phyloP scores from a whole-genome alignment of 73 alveolate species.

The Breviolum minutum region DNA sequence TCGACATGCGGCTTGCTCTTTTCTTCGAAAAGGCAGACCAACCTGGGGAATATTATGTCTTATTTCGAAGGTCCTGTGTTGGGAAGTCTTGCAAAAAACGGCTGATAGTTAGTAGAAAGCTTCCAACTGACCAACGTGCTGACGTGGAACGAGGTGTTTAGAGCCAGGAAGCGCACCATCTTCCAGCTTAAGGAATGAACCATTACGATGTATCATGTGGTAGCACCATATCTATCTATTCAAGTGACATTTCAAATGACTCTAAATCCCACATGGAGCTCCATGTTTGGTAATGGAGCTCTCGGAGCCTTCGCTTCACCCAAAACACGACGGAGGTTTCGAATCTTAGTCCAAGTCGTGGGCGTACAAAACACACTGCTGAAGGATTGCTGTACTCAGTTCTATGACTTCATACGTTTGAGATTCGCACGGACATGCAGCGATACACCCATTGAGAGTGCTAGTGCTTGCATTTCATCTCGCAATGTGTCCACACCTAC shows the following conservation, averaged over 20 bases:
- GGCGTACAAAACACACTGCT: not conserved
- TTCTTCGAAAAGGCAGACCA: slow-evolving; percentile 33
- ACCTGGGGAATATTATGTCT: not conserved
- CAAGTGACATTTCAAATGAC: not conserved
- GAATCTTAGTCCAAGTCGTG: not conserved
- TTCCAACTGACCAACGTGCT: not conserved
- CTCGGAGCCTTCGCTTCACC: not conserved
- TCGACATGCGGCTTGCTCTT: not conserved
- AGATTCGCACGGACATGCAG: not conserved
- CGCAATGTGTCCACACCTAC: slow-evolving; percentile 67
- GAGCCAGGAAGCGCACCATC: not conserved
- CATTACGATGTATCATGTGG: too few species aligned
- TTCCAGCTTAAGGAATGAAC: not conserved
- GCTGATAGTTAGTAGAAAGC: not conserved
- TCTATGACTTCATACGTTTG: not conserved
- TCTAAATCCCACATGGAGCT: slow-evolving; percentile 11
- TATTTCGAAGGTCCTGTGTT: not conserved
- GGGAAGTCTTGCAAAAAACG: not conserved
- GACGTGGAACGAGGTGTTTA: slow-evolving; percentile 18
- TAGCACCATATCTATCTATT: too few species aligned
- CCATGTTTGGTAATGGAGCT: slow-evolving; percentile 4
- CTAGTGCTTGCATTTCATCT: slow-evolving; percentile 71
- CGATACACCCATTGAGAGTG: slow-evolving; percentile 58
- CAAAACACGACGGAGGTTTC: not conserved
- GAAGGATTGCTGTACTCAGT: not conserved